Evolutionary conservation across 2,329 filamentous ascomycete genomes (phyloP).

Genomic region (Diaporthe caulivora): DNA sequence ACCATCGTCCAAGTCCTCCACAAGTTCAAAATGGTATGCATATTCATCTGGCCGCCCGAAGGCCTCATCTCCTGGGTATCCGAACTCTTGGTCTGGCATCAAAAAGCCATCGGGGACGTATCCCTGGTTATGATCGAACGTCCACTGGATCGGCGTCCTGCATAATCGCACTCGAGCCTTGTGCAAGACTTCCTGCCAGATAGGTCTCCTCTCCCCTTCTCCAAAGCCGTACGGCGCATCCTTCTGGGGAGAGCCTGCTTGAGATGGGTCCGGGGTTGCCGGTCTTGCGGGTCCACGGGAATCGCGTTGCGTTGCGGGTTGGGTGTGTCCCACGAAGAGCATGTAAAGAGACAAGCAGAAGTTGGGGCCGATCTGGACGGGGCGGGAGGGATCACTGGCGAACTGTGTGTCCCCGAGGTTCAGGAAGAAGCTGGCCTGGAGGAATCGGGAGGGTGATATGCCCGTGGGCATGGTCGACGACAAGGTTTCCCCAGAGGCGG

Average conservation of each 20-base stretch:
- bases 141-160: constrained; percentile 71
- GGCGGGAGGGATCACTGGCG: constrained; percentile 69
- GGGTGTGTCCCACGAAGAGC: constrained; percentile 84
- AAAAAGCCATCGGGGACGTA: constrained; percentile 44
- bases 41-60: constrained; percentile 59
- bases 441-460: constrained; percentile 88
- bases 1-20: constrained; percentile 81
- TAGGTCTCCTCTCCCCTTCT: constrained; percentile 72
- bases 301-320: constrained; percentile 41
- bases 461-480: constrained; percentile 83
- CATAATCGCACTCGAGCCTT: constrained; percentile 88
- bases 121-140: constrained; percentile 56
- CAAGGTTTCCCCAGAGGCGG: constrained; percentile 89
- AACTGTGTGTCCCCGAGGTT: constrained; percentile 90
- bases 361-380: constrained; percentile 86
- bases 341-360: constrained; percentile 94
- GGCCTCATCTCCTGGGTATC: constrained; percentile 42
- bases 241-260: constrained; percentile 50
- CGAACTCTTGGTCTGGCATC: constrained; percentile 7
- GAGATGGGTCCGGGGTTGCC: constrained; percentile 38
- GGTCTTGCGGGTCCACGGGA: constrained; percentile 8
- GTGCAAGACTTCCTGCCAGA: constrained; percentile 97
- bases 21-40: constrained; percentile 82
- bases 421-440: constrained; percentile 93
- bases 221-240: constrained; percentile 59